These are phyloP conservation scores for Plasmodium ovale DNA, from an alignment of 169 alveolate species.

Conservation along the genomic window DNA sequence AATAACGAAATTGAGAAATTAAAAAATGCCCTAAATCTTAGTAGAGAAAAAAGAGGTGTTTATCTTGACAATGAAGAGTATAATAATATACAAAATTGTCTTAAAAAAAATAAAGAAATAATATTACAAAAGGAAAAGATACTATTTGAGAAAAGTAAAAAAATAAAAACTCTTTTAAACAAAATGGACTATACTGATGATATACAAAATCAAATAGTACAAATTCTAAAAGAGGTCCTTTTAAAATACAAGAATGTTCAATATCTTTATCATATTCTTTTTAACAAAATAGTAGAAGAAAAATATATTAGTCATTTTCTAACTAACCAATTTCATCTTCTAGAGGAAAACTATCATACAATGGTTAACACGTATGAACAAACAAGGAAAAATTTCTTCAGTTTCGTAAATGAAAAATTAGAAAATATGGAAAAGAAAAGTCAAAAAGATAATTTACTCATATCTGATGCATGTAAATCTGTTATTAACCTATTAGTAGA, in stretches of 20 bases:
- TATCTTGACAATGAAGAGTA: conserved; percentile 70
- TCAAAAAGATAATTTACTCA: neutral
- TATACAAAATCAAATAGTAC: conserved; percentile 33
- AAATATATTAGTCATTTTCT: conserved; percentile 34
- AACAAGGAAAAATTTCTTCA: neutral
- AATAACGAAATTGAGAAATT: conserved; percentile 83
- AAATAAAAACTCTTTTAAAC: conserved; percentile 35
- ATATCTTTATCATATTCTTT: conserved; percentile 17
- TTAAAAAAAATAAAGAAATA: conserved; percentile 60
- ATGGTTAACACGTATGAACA: conserved; percentile 1
- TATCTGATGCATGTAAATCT: conserved; percentile 8
- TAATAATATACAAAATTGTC: conserved; percentile 58
- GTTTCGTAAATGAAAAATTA: neutral
- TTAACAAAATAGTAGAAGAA: conserved; percentile 43
- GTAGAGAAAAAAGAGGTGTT: conserved; percentile 83
- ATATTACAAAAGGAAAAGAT: conserved; percentile 54
- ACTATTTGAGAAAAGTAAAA: conserved; percentile 59
- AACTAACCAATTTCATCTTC: neutral
- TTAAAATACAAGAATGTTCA: conserved; percentile 52
- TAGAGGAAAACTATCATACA: conserved; percentile 13
- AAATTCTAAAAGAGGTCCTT: conserved; percentile 19
- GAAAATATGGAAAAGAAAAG: neutral
- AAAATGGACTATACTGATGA: conserved; percentile 73
- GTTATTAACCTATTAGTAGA: neutral
- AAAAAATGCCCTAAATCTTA: conserved; percentile 76